Base-by-base conservation (phyloP, 129 eudicot genomes). In the Erigeron canadensis region DNA sequence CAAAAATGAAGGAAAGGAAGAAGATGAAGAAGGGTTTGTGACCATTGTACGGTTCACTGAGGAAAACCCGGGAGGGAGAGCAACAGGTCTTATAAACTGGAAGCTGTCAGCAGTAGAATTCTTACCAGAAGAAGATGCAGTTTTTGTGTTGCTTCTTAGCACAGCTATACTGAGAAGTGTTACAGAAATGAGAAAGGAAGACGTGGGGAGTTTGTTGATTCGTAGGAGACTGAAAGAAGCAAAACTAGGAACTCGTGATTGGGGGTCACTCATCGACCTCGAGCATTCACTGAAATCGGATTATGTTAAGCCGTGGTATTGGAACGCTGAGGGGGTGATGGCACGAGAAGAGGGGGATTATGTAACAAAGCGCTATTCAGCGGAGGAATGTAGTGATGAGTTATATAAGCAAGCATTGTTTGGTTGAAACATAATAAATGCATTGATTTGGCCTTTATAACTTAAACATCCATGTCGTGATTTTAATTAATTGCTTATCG, bases 21-120 rank as follows among this genome's bases (percentile, higher is more conserved):
- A 42, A 6, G 85, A 80, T 5, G 98, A 88, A 58, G 90, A 87
- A 42, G 95, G 83, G 7, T 94, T 85, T 40, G 84, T 94, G 65
- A 94, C 99, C 9, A 51, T 94, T 21, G 78, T 87, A n/a, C 80
- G 89, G 73, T 85, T 53, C 89, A 80, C 93, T 0, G 96, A 90
- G 9, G 97, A 86, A 54, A 65, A 82, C 82, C 93, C 93, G 0
- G 56, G n/a, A 4, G 99, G 99, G 51, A 90, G 84, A 77, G 99
- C 99, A 6, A 89, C 99, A 0, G 97, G 93, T 5, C 96, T 94
- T 23, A 34, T 94, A 5, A 90, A 94, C 80, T 94, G 99, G 99
- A 94, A 94, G 81, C 64, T 90, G 5, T 63, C 81, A 3, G 82
- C 77, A 5, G 68, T 84, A 7, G 99, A 94, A 76, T 28, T 94